Conservation (phyloP, 2,329 filamentous ascomycete genomes). For the Biscogniauxia marginata region DNA sequence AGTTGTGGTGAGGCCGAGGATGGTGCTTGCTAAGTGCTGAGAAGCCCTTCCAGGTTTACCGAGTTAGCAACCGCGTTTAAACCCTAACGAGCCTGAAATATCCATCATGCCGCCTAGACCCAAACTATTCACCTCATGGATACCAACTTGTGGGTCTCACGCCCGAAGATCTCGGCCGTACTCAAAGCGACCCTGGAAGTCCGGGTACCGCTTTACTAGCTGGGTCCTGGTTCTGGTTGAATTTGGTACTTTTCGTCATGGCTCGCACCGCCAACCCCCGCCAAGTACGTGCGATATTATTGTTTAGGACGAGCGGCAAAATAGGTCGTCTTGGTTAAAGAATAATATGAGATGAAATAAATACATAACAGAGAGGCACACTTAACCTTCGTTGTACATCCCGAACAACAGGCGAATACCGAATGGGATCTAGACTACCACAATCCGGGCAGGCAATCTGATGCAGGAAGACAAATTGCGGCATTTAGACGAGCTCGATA, state of each 20-base stretch:
- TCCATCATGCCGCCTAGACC: conserved; percentile 5
- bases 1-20: background rate
- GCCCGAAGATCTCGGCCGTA: conserved; percentile 20
- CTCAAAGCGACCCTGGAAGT: conserved; percentile 16
- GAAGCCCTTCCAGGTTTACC: background rate
- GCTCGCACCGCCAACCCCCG: background rate
- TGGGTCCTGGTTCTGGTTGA: background rate
- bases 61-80: background rate
- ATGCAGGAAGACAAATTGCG: conserved; percentile 21
- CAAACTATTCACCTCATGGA: background rate
- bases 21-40: background rate
- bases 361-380: background rate
- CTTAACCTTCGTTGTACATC: background rate
- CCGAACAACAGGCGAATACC: background rate
- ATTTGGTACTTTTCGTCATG: conserved; percentile 4
- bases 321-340: background rate
- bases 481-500: conserved; percentile 11
- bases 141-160: conserved; percentile 12
- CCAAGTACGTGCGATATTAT: background rate
- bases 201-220: background rate
- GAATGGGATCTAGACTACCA: conserved; percentile 17
- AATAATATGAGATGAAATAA: no score
- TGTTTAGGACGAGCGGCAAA: background rate
- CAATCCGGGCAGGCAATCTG: conserved; percentile 13
- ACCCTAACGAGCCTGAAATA: background rate